Base-by-base conservation (phyloP, 768 basidiomycete genomes). In the Russula sp. region DNA sequence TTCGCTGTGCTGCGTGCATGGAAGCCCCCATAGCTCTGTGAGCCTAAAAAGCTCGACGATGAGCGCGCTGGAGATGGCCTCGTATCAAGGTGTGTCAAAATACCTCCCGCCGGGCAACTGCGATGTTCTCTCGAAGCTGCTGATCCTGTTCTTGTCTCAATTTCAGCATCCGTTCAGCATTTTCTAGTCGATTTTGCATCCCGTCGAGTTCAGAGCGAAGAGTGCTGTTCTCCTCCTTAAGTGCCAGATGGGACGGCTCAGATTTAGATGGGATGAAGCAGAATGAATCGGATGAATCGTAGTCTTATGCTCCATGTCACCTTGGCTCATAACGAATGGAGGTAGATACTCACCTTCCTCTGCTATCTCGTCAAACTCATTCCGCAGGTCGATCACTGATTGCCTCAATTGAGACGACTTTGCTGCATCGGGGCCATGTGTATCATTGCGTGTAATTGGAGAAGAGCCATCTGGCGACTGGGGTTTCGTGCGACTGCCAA, bases 281-380 rank as follows among this genome's bases (percentile, higher is more conserved):
- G 70, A 91, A 92, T 0, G 90, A 92, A 65, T 88, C 90, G 1
- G 90, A 86, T 59, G 90, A 78, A 36, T 88, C 85, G 65, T 86
- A 83, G 39, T 56, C 60, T 66, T 50, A 43, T 41, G 29, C 52
- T 41, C 39, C 25, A 16, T 54, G 47, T 39, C 46, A 56, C 39
- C 46, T 34, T 29, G n/a, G 63, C 41, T 29, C 41, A 43, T 36
- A 29, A 32, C 6, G 10, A 2, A 5, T 47, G 34, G 25, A 14
- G 13, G 20, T 42, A 7, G 18, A 18, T 8, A 67, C 76, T 14
- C 63, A 87, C 90, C 86, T 73, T 84, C 83, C 60, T 87, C 84
- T n/a, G 69, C 74, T 52, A 85, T 83, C 54, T 85, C 84, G 56
- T 88, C 86, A 48, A 80, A 79, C 42, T 84, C 83, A 50, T 83